A percentile compares a stretch with the other conserved stretches of the same genome.
phyloP scores from a whole-genome alignment of 441 rosid genomes.

The Croton laevigatus region DNA sequence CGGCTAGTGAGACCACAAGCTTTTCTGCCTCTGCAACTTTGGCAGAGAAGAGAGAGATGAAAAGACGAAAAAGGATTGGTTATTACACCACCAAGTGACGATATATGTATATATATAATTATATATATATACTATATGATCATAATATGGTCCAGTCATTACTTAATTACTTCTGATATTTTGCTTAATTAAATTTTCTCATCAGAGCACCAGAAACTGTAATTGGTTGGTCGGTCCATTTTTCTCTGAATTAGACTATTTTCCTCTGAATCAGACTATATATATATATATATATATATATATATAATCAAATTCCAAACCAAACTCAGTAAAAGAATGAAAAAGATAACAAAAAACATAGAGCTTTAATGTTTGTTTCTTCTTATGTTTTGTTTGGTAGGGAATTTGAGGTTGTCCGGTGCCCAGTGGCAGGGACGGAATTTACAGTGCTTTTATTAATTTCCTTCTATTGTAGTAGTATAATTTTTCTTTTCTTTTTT shows the following conservation, averaged over 20 bases:
- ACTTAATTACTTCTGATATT: neutral
- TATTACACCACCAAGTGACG: neutral
- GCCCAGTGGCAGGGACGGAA: constrained; percentile 4
- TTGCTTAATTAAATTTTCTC: too few relatives aligned
- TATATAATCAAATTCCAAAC: too few relatives aligned
- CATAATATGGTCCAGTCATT: neutral
- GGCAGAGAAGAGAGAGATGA: constrained; percentile 7
- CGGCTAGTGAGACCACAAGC: constrained; percentile 26
- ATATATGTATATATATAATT: neutral
- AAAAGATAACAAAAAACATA: neutral
- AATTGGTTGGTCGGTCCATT: neutral
- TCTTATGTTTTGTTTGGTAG: neutral
- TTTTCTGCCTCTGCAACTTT: constrained; percentile 9
- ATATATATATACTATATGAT: too few relatives aligned
- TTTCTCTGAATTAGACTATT: neutral
- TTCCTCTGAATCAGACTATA: too few relatives aligned
- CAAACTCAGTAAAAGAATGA: too few relatives aligned
- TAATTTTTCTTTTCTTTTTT: constrained; percentile 5
- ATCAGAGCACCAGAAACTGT: neutral
- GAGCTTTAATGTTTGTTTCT: constrained; percentile 14
- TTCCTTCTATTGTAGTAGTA: neutral
- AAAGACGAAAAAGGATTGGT: constrained; percentile 8
- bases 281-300: too few relatives aligned
- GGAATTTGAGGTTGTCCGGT: neutral
- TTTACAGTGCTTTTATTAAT: neutral